Evolutionary conservation across 2,329 filamentous ascomycete genomes (phyloP).

Genomic region (Leptodontidium sp.): DNA sequence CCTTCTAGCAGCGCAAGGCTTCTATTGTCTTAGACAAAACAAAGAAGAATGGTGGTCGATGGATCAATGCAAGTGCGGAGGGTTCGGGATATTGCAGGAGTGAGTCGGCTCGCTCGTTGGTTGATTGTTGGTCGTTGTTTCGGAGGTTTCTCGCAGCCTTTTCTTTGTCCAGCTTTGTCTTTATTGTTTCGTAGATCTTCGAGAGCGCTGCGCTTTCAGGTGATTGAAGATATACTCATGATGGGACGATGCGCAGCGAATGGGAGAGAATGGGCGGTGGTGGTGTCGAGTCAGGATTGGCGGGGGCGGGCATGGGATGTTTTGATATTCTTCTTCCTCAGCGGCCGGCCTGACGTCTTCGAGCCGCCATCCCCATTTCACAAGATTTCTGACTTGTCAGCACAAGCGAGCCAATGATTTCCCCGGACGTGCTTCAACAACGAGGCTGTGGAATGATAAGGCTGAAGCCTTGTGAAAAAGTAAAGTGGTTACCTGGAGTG

Average conservation of each 20-base stretch:
- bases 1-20: conserved; percentile 34
- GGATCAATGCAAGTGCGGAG: conserved; percentile 37
- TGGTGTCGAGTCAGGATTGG: conserved; percentile 16
- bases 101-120: conserved; percentile 35
- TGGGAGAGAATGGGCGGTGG: conserved; percentile 8
- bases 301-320: not conserved
- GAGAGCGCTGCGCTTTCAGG: conserved; percentile 14
- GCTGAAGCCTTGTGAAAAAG: conserved; percentile 18
- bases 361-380: not conserved
- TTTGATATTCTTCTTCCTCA: conserved; percentile 17
- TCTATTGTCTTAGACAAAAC: conserved; percentile 41
- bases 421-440: not conserved
- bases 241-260: conserved; percentile 23
- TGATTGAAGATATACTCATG: conserved; percentile 30
- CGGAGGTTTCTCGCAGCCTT: conserved; percentile 26
- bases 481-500: no score
- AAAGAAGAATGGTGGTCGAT: conserved; percentile 41
- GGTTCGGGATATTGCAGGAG: conserved; percentile 43
- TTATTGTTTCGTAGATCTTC: conserved; percentile 24
- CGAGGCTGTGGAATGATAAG: conserved; percentile 12
- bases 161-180: conserved; percentile 19
- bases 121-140: conserved; percentile 36
- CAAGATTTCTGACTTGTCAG: conserved; percentile 17
- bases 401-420: conserved; percentile 21
- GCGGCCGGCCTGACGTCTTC: not conserved